Evolutionary conservation across 192 early-diverging fungal genomes (phyloP).

Genomic region (Funneliformis geosporum): DNA sequence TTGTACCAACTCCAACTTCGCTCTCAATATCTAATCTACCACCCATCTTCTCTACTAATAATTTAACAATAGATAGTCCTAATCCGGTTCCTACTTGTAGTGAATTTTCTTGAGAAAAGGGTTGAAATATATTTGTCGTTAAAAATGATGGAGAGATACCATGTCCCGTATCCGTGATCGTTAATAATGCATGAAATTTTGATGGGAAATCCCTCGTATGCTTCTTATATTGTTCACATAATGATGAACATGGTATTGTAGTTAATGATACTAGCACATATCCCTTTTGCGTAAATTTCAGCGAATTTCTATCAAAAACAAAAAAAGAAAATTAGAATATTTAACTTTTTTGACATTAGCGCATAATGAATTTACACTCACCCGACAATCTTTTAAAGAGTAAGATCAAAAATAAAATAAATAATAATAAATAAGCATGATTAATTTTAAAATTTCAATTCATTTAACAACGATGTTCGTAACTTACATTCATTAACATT

Average conservation of each 20-base stretch:
- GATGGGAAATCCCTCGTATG: neutral
- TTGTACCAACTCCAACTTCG: conserved; percentile 22
- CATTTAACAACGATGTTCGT: conserved; percentile 6
- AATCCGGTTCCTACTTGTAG: conserved; percentile 51
- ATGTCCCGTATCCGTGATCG: conserved; percentile 51
- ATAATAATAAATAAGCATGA: too few relatives aligned
- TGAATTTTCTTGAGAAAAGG: conserved; percentile 55
- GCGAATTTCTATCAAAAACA: conserved; percentile 46
- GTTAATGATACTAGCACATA: conserved; percentile 48
- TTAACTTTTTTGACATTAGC: neutral
- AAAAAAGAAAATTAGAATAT: neutral
- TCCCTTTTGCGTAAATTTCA: conserved; percentile 55
- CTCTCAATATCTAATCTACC: conserved; percentile 49
- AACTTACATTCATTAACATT: conserved; percentile 41
- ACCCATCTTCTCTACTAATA: conserved; percentile 46
- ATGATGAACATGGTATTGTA: conserved; percentile 27
- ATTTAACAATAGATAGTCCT: conserved; percentile 47
- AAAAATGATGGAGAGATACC: conserved; percentile 51
- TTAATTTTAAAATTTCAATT: too few relatives aligned
- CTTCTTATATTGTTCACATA: conserved; percentile 12
- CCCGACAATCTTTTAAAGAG: conserved; percentile 21
- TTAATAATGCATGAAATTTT: conserved; percentile 37
- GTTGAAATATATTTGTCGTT: conserved; percentile 43
- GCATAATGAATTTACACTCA: neutral
- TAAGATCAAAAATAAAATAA: too few relatives aligned